phyloP scores from a whole-genome alignment of 2,329 filamentous ascomycete species.

The Venturia carpophila region DNA sequence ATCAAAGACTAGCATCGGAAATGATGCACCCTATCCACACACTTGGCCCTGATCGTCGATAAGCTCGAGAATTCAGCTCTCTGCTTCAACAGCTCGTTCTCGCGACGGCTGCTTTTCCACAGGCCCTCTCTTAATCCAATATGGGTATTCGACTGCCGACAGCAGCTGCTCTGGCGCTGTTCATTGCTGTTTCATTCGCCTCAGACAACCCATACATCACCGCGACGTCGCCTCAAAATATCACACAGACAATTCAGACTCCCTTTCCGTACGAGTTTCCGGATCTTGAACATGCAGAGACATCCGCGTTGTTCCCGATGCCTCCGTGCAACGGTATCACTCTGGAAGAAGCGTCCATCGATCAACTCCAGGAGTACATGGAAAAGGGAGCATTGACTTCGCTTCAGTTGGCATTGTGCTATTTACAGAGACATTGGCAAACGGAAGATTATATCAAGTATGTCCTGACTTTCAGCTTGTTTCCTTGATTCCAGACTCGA shows the following conservation, averaged over 20 bases:
- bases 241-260: conserved; percentile 18
- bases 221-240: background rate
- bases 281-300: conserved; percentile 24
- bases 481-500: background rate
- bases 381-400: conserved; percentile 47
- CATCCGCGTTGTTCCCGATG: conserved; percentile 52
- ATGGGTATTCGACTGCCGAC: background rate
- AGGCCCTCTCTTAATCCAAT: background rate
- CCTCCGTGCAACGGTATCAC: conserved; percentile 50
- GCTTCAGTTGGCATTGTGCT: conserved; percentile 33
- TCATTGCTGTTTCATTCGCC: background rate
- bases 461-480: background rate
- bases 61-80: background rate
- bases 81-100: background rate
- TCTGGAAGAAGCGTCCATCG: conserved; percentile 63
- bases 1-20: conserved; percentile 2
- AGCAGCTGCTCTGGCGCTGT: background rate
- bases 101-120: background rate
- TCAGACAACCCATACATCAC: background rate
- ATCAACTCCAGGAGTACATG: conserved; percentile 56
- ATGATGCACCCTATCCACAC: background rate
- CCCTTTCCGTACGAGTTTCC: conserved; percentile 34
- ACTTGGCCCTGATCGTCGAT: conserved; percentile 4
- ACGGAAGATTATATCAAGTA: conserved; percentile 20
- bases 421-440: conserved; percentile 15